Conservation (phyloP, 208 protist genomes). For the Crithidia mellificae region DNA sequence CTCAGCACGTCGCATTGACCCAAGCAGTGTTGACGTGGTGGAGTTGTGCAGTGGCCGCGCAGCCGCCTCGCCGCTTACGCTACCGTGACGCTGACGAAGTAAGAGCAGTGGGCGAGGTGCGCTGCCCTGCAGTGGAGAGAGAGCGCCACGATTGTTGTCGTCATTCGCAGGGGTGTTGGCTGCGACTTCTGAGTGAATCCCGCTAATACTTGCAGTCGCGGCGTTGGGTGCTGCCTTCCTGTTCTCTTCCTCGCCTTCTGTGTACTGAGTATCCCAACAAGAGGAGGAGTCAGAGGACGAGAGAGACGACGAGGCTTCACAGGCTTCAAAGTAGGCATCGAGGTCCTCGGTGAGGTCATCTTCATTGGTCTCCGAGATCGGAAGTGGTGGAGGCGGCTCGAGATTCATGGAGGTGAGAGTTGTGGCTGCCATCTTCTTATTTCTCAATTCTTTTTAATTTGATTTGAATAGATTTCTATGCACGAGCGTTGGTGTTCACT, state of each 20-base stretch:
- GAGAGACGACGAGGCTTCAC: slow-evolving; percentile 10
- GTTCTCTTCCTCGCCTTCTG: background rate
- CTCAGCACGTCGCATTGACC: too few relatives aligned
- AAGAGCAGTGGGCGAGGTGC: slow-evolving; percentile 21
- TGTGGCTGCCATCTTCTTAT: too few relatives aligned
- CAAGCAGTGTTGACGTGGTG: background rate
- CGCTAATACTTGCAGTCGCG: too few relatives aligned
- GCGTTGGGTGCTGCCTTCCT: too few relatives aligned
- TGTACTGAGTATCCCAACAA: too few relatives aligned
- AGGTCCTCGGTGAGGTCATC: slow-evolving; percentile 31
- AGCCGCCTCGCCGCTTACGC: background rate
- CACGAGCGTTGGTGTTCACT: too few relatives aligned
- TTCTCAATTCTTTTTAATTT: too few relatives aligned
- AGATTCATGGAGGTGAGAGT: too few relatives aligned
- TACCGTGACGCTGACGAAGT: slow-evolving; percentile 10
- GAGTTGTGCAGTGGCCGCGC: background rate
- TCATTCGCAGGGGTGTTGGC: too few relatives aligned
- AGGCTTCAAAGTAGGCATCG: slow-evolving; percentile 61
- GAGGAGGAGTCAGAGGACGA: slow-evolving; percentile 14
- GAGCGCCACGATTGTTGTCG: too few relatives aligned
- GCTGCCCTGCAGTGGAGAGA: slow-evolving; percentile 23
- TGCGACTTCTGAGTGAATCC: too few relatives aligned
- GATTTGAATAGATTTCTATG: too few relatives aligned
- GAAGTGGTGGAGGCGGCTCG: background rate
- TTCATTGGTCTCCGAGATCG: background rate